phyloP scores from a whole-genome alignment of 768 basidiomycete genomes.

The Boletus tomentosulus region DNA sequence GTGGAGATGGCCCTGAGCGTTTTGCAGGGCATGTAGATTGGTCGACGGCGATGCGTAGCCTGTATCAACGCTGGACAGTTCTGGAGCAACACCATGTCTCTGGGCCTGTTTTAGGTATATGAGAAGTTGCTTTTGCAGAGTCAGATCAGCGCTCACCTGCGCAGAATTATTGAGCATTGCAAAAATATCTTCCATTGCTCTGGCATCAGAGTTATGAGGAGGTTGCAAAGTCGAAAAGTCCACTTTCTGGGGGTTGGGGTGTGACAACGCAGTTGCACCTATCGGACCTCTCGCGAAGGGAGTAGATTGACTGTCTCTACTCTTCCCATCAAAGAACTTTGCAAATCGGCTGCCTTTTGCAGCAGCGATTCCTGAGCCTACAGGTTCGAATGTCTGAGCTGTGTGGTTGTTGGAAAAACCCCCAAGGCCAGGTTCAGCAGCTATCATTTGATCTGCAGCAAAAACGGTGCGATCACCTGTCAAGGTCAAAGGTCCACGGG shows the following conservation, averaged over 20 bases:
- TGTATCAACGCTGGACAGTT: slow-evolving; percentile 21
- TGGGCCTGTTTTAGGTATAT: slow-evolving; percentile 25
- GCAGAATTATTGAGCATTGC: slow-evolving; percentile 75
- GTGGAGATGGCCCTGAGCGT: slow-evolving; percentile 40
- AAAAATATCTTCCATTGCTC: slow-evolving; percentile 76
- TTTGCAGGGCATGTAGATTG: slow-evolving; percentile 39
- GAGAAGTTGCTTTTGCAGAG: neutral
- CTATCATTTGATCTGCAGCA: slow-evolving; percentile 18
- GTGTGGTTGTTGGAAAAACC: slow-evolving; percentile 14
- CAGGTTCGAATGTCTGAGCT: slow-evolving; percentile 24
- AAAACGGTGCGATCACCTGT: slow-evolving; percentile 22
- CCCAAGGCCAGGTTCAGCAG: slow-evolving; percentile 14
- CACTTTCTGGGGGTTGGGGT: slow-evolving; percentile 45
- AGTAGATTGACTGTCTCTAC: slow-evolving; percentile 37
- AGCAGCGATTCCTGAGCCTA: slow-evolving; percentile 44
- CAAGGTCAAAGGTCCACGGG: slow-evolving; percentile 16
- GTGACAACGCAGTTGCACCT: slow-evolving; percentile 40
- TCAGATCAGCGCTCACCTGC: slow-evolving; percentile 47
- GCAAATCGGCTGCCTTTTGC: slow-evolving; percentile 81
- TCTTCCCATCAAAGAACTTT: slow-evolving; percentile 81
- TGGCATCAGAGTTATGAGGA: slow-evolving; percentile 43
- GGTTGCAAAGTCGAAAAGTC: slow-evolving; percentile 37
- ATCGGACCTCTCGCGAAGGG: slow-evolving; percentile 37
- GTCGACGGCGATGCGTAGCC: slow-evolving; percentile 21
- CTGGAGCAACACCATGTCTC: slow-evolving; percentile 21